Evolutionary conservation across 108 stramenopile genomes (phyloP).

Genomic region (Epithemia pelagica): DNA sequence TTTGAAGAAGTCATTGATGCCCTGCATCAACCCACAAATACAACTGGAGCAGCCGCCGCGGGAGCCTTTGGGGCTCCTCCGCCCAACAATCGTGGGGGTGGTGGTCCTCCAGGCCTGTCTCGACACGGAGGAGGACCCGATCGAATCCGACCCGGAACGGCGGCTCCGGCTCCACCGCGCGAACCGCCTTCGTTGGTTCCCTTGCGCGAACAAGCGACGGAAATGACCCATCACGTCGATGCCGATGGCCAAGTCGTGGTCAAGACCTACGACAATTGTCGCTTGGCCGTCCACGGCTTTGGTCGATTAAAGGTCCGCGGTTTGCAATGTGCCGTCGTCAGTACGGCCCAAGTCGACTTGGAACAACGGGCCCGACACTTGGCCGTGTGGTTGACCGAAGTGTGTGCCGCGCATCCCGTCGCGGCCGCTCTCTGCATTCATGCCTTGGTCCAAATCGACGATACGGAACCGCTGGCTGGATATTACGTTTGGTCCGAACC

Average conservation of each 20-base stretch:
- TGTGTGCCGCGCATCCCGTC: conserved; percentile 70
- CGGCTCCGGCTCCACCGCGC: not conserved
- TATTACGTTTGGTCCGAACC: conserved; percentile 69
- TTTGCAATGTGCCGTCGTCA: conserved; percentile 75
- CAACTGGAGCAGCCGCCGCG: no score
- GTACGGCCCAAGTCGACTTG: conserved; percentile 54
- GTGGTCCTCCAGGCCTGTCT: not conserved
- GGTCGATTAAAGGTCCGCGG: conserved; percentile 54
- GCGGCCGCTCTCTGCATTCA: conserved; percentile 75
- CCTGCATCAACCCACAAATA: conserved; percentile 28
- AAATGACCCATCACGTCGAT: conserved; percentile 77
- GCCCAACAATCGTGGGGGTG: not conserved
- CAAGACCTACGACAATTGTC: conserved; percentile 43
- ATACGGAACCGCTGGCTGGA: conserved; percentile 52
- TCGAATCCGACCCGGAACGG: conserved; percentile 9
- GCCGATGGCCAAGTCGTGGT: conserved; percentile 78
- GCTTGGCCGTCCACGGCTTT: conserved; percentile 64
- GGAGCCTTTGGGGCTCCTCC: conserved; percentile 4
- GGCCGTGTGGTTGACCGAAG: conserved; percentile 68
- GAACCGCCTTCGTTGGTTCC: conserved; percentile 35
- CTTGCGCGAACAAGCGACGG: conserved; percentile 32
- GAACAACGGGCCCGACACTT: conserved; percentile 65
- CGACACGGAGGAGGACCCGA: conserved; percentile 7
- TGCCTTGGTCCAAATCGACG: conserved; percentile 67
- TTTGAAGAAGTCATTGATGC: conserved; percentile 91